Evolutionary conservation across 345 rosid species (phyloP).

Genomic region (Durio zibethinus): DNA sequence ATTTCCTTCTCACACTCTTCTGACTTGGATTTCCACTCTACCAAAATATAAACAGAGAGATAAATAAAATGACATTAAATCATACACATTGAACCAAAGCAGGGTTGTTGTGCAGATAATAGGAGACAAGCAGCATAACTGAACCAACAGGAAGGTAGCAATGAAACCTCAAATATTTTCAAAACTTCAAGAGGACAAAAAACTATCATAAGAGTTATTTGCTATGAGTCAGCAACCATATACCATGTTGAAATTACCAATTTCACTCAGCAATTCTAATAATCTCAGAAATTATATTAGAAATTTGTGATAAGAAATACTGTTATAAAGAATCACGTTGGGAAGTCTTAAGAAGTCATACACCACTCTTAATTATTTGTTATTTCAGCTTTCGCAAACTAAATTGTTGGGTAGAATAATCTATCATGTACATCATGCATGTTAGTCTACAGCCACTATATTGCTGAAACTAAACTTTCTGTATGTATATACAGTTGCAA

Average conservation of each 20-base stretch:
- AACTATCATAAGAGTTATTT: not conserved
- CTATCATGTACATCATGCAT: not conserved
- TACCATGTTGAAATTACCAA: constrained; percentile 2
- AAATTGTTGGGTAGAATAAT: not conserved
- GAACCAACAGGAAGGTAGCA: constrained; percentile 2
- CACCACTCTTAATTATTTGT: not conserved
- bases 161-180: not conserved
- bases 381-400: not conserved
- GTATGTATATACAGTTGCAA: not conserved
- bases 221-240: not conserved
- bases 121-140: not conserved
- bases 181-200: not conserved
- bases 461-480: not conserved
- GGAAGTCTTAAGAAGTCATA: not conserved
- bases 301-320: not conserved
- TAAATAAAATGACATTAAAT: not conserved
- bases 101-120: constrained; percentile 7
- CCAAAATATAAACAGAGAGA: constrained; percentile 24
- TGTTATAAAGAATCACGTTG: not conserved
- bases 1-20: constrained; percentile 89
- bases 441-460: not conserved
- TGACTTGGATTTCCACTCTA: constrained; percentile 83
- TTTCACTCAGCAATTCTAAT: not conserved
- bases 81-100: constrained; percentile 3
- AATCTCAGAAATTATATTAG: not conserved